Base-by-base conservation (phyloP, 495 filamentous ascomycete genomes). In the Pyronema domesticum region DNA sequence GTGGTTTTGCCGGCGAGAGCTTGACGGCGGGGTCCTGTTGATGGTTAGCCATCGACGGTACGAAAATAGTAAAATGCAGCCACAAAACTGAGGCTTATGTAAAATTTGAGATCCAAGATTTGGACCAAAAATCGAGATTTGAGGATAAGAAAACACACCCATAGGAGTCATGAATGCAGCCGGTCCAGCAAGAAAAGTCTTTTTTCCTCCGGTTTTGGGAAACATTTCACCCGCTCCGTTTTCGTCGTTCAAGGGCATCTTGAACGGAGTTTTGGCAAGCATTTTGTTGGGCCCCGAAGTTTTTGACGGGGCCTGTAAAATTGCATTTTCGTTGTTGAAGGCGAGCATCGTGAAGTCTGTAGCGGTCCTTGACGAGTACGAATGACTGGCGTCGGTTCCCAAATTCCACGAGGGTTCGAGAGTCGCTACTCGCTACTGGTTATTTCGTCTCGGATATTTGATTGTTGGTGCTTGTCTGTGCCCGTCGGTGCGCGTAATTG, bases 1-100 rank as follows among this genome's bases (percentile, higher is more conserved):
- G 91, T 95, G 0, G 89, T 96, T 69, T 99, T 99, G 72, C 93
- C 93, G 49, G 95, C 69, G 3, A 85, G 81, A 39, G 91, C 88
- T 57, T 87, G 80, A 46, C 75, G 82, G 40, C 79, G 78, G 46
- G 80, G 76, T 44, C 75, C 83, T 85, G 55, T 44, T 6, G 14
- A 30, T 30, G 23, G 23, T 30, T 30, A 30, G 23, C 1, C 23
- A 30, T 30, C 5, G 23, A 30, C 5, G 1, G 23, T 30, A 30
- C 23, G 23, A 30, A 30, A 30, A 30, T 30, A 30, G 23, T 30
- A 30, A 30, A 30, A 30, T 30, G 23, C 23, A 30, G 23, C 23
- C 23, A 30, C 23, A 30, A 30, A 30, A 30, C 23, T 30, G 23
- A 30, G 23, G 23, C 23, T 30, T 30, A 30, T 30, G 23, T 30